Conservation (phyloP, 1,139 yeast genomes). For the Kodamaea anthophila region DNA sequence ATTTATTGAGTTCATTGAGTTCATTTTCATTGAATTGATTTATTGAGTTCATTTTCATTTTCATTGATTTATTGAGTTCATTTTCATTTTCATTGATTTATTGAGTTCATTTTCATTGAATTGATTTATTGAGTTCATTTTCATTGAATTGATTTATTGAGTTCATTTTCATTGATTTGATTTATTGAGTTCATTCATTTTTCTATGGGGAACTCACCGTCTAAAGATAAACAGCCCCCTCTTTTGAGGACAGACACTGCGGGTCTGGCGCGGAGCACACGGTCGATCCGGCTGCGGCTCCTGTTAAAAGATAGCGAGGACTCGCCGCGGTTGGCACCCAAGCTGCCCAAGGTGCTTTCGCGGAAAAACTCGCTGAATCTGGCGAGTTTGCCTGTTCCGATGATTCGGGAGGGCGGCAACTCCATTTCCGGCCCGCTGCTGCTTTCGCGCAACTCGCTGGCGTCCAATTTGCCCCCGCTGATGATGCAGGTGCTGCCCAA, state of each 20-base stretch:
- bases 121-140: no score
- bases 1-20: no score
- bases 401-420: constrained; percentile 1
- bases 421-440: constrained; percentile 1
- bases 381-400: constrained; percentile 1
- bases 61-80: no score
- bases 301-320: constrained; percentile 27
- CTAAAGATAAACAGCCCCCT: constrained; percentile 36
- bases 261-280: constrained; percentile 43
- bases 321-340: constrained; percentile 17
- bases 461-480: constrained; percentile 49
- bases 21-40: no score
- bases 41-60: no score
- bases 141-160: no score
- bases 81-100: no score
- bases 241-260: constrained; percentile 51
- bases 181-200: no score
- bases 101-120: no score
- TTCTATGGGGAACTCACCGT: constrained; percentile 42
- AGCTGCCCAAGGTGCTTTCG: constrained; percentile 31
- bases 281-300: constrained; percentile 43
- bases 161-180: no score
- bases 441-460: constrained; percentile 3
- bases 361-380: constrained; percentile 27
- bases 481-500: constrained; percentile 65